A percentile compares a stretch with the other conserved stretches of the same genome.
phyloP scores from a whole-genome alignment of 78 protist genomes.

The Blattamonas nauphoetae region DNA sequence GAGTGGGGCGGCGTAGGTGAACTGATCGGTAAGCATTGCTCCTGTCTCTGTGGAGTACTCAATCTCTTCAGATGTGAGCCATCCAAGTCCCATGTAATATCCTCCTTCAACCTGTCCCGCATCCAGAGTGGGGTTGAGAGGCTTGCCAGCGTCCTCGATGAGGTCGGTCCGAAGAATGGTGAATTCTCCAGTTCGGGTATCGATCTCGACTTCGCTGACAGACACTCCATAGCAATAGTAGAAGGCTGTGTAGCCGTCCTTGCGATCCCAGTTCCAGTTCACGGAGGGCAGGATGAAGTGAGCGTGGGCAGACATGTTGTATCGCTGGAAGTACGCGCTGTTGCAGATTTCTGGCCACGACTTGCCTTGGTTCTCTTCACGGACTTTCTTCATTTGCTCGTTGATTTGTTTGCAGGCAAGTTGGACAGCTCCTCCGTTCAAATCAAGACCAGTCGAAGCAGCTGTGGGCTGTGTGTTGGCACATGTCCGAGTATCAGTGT shows the following conservation, averaged over 20 bases:
- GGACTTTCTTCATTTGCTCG: not conserved
- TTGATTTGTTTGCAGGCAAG: conserved; percentile 72
- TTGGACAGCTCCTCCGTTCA: conserved; percentile 80
- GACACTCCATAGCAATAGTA: conserved; percentile 78
- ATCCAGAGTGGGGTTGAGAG: conserved; percentile 82
- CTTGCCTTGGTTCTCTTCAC: not conserved
- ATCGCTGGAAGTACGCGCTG: conserved; percentile 55
- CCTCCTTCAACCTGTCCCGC: conserved; percentile 81
- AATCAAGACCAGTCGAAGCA: conserved; percentile 67
- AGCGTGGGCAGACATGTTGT: conserved; percentile 71
- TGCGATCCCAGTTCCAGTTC: conserved; percentile 33
- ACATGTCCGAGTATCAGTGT: conserved; percentile 60
- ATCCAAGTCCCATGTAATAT: conserved; percentile 74
- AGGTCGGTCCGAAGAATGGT: conserved; percentile 56
- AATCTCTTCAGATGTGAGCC: conserved; percentile 71
- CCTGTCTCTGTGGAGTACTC: not conserved
- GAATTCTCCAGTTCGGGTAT: conserved; percentile 78
- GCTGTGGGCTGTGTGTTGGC: conserved; percentile 81
- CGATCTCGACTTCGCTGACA: conserved; percentile 75
- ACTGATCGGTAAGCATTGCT: not conserved
- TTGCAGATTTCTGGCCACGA: conserved; percentile 21
- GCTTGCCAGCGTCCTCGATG: conserved; percentile 80
- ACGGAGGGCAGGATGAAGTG: conserved; percentile 60
- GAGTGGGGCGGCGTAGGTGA: conserved; percentile 17
- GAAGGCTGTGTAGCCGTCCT: conserved; percentile 1